Percentiles rank a stretch among this genome's conserved stretches.
phyloP scores from a whole-genome alignment of 352 stramenopile species.

The Blastocystis sp. region DNA sequence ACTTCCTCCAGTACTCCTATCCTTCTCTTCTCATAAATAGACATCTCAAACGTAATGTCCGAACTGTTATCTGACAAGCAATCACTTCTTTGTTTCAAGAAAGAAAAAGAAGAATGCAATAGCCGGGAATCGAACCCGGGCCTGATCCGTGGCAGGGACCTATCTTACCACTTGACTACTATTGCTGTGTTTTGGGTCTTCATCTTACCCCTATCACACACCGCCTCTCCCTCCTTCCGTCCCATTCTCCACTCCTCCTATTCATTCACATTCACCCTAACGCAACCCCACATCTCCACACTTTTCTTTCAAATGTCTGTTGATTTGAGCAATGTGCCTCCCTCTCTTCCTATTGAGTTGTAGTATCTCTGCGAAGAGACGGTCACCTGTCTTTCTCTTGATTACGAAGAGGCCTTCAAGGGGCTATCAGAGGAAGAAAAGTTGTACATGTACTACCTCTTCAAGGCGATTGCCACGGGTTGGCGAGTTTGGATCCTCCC shows the following conservation, averaged over 20 bases:
- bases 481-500: slow-evolving; percentile 10
- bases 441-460: slow-evolving; percentile 66
- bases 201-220: not conserved
- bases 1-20: no score
- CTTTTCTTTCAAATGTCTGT: slow-evolving; percentile 11
- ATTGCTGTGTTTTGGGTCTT: not conserved
- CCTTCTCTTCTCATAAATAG: no score
- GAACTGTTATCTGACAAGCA: no score
- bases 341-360: not conserved
- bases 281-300: not conserved
- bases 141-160: slow-evolving; percentile 33
- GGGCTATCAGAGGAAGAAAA: slow-evolving; percentile 65
- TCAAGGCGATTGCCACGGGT: slow-evolving; percentile 59
- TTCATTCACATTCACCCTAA: slow-evolving; percentile 5
- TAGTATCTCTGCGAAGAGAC: slow-evolving; percentile 66
- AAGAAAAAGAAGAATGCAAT: slow-evolving; percentile 42
- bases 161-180: slow-evolving; percentile 66
- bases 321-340: slow-evolving; percentile 15
- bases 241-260: slow-evolving; percentile 5
- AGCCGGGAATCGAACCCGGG: slow-evolving; percentile 61
- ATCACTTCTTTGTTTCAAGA: not conserved
- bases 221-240: not conserved
- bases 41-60: no score
- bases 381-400: slow-evolving; percentile 44
- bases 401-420: slow-evolving; percentile 55